Evolutionary conservation across 768 basidiomycete species (phyloP).

Genomic region (Neoboletus subvelutipes): DNA sequence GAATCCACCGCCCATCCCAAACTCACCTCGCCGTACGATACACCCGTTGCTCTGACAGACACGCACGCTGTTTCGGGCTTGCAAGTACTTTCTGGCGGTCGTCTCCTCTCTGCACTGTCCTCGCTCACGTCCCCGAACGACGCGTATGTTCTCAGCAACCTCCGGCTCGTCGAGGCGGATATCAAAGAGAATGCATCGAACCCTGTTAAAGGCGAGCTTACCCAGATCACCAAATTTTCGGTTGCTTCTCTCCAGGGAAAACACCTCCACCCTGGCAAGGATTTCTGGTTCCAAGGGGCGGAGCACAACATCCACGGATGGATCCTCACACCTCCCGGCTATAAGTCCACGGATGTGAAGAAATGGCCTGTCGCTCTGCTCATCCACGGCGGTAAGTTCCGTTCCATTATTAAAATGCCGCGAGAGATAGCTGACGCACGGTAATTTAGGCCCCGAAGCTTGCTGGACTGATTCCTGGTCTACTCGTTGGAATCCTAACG

Average conservation of each 20-base stretch:
- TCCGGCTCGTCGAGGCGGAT: slow-evolving; percentile 44
- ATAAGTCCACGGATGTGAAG: slow-evolving; percentile 59
- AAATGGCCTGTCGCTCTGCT: slow-evolving; percentile 79
- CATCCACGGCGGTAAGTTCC: slow-evolving; percentile 68
- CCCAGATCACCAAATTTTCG: slow-evolving; percentile 67
- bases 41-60: slow-evolving; percentile 60
- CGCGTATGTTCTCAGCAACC: slow-evolving; percentile 58
- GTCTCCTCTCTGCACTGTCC: slow-evolving; percentile 69
- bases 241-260: slow-evolving; percentile 55
- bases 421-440: background rate
- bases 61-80: slow-evolving; percentile 59
- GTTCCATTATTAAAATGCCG: background rate
- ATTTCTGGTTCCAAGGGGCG: slow-evolving; percentile 90
- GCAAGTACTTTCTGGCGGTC: slow-evolving; percentile 56
- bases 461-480: slow-evolving; percentile 94
- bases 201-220: slow-evolving; percentile 35
- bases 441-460: slow-evolving; percentile 60
- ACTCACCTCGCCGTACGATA: slow-evolving; percentile 40
- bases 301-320: slow-evolving; percentile 80
- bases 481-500: slow-evolving; percentile 89
- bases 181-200: slow-evolving; percentile 34
- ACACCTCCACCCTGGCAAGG: slow-evolving; percentile 61
- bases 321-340: slow-evolving; percentile 79
- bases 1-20: slow-evolving; percentile 52
- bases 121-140: slow-evolving; percentile 82